Base-by-base conservation (phyloP, 106 monocot species). In the Dendrobium nobile region DNA sequence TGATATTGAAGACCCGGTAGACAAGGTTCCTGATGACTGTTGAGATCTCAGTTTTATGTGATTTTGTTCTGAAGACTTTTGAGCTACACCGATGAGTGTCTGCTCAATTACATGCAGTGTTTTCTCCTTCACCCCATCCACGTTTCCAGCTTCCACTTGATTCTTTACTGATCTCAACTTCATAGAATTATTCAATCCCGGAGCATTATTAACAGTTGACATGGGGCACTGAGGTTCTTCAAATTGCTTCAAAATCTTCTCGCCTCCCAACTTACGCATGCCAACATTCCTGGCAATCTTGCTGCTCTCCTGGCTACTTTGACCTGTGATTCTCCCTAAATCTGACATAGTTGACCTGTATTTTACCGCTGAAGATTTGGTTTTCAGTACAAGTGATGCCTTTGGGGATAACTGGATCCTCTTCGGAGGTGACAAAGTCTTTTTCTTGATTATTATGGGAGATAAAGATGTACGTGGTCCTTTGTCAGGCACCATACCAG, bases 61-160 rank as follows among this genome's bases (percentile, higher is more conserved):
- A 5, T 54, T 82, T 61, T 82, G 75, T 68, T 78, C 61, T 58
- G 45, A 9, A 1, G 70, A 44, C 27, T 77, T 79, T 7, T 11
- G 11, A 73, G 77, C 74, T 47, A 11, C 68, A 0, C 40, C 43
- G 16, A 68, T 70, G 75, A 58, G 24, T 82, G 82, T 84, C 78
- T 80, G 64, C 37, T 82, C 85, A 16, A 90, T 40, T 16, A 78
- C 80, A 80, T 86, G 74, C 7, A 92, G 47, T 22, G 82, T 80
- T 82, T 88, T 93, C 41, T 73, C 73, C 55, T 48, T 28, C 15
- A 7, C 19, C 28, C 28, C 43, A 11, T 87, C 73, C 20, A 31
- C 13, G 76, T 80, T 82, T 37, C 78, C 51, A 76, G 76, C 73
- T 48, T 47, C 54, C 37, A 58, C 67, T 80, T 75, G 79, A 47